Evolutionary conservation across 805 yeast species (phyloP), one percentile per base, ranked within the genome.

Genomic region (Cyberlindnera suaveolens): DNA sequence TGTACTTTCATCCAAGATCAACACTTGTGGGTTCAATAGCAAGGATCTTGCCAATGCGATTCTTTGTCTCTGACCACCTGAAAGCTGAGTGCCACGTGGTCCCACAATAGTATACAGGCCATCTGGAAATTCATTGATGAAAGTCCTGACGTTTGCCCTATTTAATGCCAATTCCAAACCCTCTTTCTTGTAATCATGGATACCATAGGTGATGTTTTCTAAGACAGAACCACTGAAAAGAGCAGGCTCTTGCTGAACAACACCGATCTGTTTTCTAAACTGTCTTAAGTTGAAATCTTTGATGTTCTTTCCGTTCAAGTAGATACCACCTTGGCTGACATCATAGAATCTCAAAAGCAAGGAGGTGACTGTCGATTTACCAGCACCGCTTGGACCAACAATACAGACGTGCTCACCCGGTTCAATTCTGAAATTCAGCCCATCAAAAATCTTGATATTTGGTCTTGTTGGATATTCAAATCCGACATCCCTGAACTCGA

Each of bases 371-470:
- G 97, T 90, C 15, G 96, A 86, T 61, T 91, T 91, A 20, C 98
- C 98, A 47, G 96, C 85, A 2, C 98, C 98, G 30, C 95, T 83
- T n/a, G 96, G 96, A 2, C 98, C 98, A 15, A 90, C 97, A 46
- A 91, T 79, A 60, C 97, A 90, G 14, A 90, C 80, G 54, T 91
- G 91, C 52, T 87, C 90, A 13, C 97, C 97, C 30, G 85, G 79
- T 14, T 68, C 61, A 36, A 91, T 80, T 2, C 65, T 70, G 44
- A 91, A 68, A 50, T 77, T 70, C 43, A 90, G 64, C 18, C 74
- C 66, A 3, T 67, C 54, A 64, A 91, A 88, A 19, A 91, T 82
- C 16, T 64, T 63, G 36, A 81, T 77, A 44, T 85, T 79, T 15
- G 80, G 80, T 48, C 98, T 75, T 1, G 96, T 86, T 30, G 98